Conservation (phyloP, 148 eudicot genomes). For the Chenopodium berlandieri region DNA sequence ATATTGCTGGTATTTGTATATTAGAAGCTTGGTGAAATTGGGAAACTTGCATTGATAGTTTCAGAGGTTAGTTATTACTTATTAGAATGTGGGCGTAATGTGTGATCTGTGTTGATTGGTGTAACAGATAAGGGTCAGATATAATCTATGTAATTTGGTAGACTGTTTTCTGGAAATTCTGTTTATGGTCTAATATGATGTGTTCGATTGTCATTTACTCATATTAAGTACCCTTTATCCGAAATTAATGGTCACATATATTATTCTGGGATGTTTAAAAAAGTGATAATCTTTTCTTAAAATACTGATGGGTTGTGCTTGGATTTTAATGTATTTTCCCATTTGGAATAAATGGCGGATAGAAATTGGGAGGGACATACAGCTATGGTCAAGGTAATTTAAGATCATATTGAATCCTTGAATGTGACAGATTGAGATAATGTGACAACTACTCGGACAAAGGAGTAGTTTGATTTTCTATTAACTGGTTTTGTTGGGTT, state of each 20-base stretch:
- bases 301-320: neutral
- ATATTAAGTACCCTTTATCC: neutral
- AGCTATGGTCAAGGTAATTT: no score
- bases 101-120: conserved; percentile 7
- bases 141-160: neutral
- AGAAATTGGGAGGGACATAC: no score
- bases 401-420: no score
- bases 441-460: no score
- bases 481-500: no score
- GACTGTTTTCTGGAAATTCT: neutral
- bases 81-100: neutral
- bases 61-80: neutral
- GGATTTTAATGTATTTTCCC: neutral
- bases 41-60: neutral
- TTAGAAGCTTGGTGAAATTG: neutral
- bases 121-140: neutral
- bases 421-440: no score
- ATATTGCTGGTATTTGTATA: neutral
- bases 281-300: neutral
- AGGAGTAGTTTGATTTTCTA: no score
- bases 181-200: neutral
- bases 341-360: neutral
- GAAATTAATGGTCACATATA: neutral
- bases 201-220: neutral
- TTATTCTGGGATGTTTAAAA: neutral